phyloP scores from a whole-genome alignment of 2,329 filamentous ascomycete genomes.

The Cladosporium austrohemisphaericum region DNA sequence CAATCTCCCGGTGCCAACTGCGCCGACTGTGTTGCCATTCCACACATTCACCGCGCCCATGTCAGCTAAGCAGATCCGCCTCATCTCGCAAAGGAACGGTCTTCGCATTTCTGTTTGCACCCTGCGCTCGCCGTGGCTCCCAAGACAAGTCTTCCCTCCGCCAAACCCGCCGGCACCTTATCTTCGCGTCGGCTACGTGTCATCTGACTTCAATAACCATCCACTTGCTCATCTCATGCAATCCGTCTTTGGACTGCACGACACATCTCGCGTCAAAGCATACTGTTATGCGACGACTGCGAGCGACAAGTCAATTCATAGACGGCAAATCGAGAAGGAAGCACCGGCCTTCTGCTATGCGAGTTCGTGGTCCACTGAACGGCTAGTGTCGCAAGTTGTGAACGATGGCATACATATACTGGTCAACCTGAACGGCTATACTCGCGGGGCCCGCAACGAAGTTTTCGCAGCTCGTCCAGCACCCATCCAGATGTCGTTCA shows the following conservation, averaged over 20 bases:
- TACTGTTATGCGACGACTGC: constrained; percentile 94
- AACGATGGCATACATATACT: constrained; percentile 88
- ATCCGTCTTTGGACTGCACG: constrained; percentile 91
- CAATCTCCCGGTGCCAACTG: constrained; percentile 72
- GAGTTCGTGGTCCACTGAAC: constrained; percentile 80
- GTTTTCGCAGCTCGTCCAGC: constrained; percentile 92
- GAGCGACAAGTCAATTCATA: constrained; percentile 84
- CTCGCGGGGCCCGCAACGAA: constrained; percentile 91
- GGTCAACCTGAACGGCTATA: constrained; percentile 97
- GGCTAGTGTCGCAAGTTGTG: constrained; percentile 79
- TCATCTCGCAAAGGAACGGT: constrained; percentile 93
- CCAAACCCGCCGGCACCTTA: constrained; percentile 76
- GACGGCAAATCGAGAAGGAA: constrained; percentile 88
- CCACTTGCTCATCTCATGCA: constrained; percentile 97
- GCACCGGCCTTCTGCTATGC: constrained; percentile 88
- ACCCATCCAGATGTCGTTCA: constrained; percentile 98
- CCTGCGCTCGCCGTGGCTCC: constrained; percentile 80
- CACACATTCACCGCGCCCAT: constrained; percentile 96
- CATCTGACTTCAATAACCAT: constrained; percentile 98
- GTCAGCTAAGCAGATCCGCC: constrained; percentile 83
- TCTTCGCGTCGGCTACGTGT: constrained; percentile 92
- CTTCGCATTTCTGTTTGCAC: constrained; percentile 90
- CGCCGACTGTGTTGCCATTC: constrained; percentile 92
- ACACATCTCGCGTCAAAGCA: constrained; percentile 68
- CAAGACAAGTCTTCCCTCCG: constrained; percentile 74